phyloP scores from a whole-genome alignment of 257 asterid species.

The Solanum sejunctum region DNA sequence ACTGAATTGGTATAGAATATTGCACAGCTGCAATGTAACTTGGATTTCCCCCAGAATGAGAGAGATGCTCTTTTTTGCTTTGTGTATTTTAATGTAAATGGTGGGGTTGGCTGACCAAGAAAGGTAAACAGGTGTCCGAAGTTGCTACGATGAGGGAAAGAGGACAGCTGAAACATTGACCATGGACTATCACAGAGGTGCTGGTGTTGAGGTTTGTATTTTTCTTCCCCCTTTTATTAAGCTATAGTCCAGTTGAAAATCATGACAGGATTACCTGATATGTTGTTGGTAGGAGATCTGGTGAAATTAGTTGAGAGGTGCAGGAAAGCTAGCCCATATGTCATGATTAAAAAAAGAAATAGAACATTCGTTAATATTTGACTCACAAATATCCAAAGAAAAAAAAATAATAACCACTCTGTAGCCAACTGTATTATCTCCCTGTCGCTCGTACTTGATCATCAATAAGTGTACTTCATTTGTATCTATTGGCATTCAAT shows the following conservation, averaged over 20 bases:
- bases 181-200: slow-evolving; percentile 99
- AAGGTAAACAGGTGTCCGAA: slow-evolving; percentile 71
- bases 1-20: not conserved
- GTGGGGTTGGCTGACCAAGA: slow-evolving; percentile 1
- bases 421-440: not conserved
- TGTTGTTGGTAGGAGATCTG: not conserved
- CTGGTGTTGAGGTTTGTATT: slow-evolving; percentile 67
- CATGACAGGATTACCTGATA: not conserved
- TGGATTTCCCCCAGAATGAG: not conserved
- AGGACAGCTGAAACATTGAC: slow-evolving; percentile 97
- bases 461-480: not conserved
- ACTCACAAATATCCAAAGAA: not conserved
- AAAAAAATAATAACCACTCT: not conserved
- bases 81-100: not conserved
- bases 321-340: too few relatives aligned
- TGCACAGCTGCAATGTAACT: not conserved
- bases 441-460: not conserved
- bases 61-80: not conserved
- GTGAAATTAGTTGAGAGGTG: too few relatives aligned
- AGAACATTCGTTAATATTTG: not conserved
- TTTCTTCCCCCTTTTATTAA: not conserved
- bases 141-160: slow-evolving; percentile 98
- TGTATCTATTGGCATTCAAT: not conserved
- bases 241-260: not conserved
- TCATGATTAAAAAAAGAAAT: too few relatives aligned